These are phyloP conservation scores for Solanum bulbocastanum DNA, from an alignment of 257 asterid genomes.

Conservation along the genomic window DNA sequence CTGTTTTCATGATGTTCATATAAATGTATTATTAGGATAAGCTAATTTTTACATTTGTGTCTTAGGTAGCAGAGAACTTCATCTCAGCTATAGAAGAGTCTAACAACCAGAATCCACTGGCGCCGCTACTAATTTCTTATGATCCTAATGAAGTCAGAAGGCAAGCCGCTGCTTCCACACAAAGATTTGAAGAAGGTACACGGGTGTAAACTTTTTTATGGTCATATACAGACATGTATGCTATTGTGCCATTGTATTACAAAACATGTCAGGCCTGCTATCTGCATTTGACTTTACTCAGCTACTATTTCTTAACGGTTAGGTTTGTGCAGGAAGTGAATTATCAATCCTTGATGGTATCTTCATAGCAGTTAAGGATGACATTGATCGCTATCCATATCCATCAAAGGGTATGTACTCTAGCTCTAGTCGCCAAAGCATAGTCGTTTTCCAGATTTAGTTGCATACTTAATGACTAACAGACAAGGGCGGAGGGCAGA, in stretches of 20 bases:
- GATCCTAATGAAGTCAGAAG: conserved; percentile 73
- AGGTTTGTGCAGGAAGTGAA: conserved; percentile 54
- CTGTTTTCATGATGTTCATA: background rate
- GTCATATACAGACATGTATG: background rate
- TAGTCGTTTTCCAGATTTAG: background rate
- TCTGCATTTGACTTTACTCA: background rate
- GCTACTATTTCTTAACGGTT: conserved; percentile 4
- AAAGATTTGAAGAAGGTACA: conserved; percentile 86
- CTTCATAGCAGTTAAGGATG: conserved; percentile 91
- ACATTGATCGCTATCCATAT: conserved; percentile 81
- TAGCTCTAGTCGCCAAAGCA: background rate
- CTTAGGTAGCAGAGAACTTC: conserved; percentile 90
- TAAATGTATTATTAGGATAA: background rate
- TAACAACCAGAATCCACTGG: conserved; percentile 39
- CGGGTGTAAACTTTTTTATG: background rate
- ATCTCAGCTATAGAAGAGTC: conserved; percentile 73
- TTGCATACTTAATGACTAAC: conserved; percentile 13
- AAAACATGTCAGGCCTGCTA: background rate
- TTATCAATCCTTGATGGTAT: conserved; percentile 80
- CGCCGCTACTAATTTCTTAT: conserved; percentile 67
- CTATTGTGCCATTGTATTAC: background rate
- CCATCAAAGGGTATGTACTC: conserved; percentile 59
- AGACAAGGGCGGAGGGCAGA: background rate
- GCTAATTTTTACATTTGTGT: background rate
- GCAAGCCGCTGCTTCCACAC: conserved; percentile 88